A percentile compares a stretch with the other conserved stretches of the same genome.
These are phyloP conservation scores for Microstroma glucosiphilum DNA, from an alignment of 1,284 basidiomycete species.

Conservation along the genomic window DNA sequence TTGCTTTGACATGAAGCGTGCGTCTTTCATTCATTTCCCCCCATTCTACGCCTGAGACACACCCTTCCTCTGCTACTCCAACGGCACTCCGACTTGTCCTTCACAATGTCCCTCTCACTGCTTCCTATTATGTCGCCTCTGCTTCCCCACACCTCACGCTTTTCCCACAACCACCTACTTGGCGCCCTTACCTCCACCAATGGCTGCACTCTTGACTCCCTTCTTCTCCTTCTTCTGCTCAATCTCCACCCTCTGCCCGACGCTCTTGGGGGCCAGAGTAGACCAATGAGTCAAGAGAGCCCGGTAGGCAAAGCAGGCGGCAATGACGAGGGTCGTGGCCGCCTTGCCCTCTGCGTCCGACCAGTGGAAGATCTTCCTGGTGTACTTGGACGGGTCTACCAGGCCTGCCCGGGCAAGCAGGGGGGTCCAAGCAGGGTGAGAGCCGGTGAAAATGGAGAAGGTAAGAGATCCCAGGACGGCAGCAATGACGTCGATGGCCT, in stretches of 20 bases:
- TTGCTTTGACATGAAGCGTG: too few species aligned
- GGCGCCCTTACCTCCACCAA: not conserved
- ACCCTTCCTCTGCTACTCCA: too few species aligned
- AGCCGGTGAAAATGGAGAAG: constrained; percentile 24
- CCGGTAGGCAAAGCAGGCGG: constrained; percentile 24
- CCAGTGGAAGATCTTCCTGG: constrained; percentile 10
- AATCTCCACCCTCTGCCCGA: not conserved
- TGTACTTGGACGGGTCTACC: constrained; percentile 2
- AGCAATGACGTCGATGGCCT: constrained; percentile 30
- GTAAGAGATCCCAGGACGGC: constrained; percentile 25
- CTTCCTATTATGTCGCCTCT: too few species aligned
- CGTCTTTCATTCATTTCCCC: too few species aligned
- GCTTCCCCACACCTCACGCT: too few species aligned
- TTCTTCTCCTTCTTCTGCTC: not conserved
- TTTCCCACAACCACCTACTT: not conserved
- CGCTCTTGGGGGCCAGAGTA: not conserved
- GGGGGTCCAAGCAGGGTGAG: constrained; percentile 20
- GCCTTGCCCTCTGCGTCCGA: constrained; percentile 28
- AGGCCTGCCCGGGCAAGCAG: constrained; percentile 7
- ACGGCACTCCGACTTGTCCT: too few species aligned
- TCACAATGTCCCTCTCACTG: too few species aligned
- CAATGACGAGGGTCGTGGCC: constrained; percentile 31
- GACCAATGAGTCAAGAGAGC: constrained; percentile 25
- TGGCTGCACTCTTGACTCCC: not conserved
- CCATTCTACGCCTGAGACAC: too few species aligned